Evolutionary conservation across 225 moss, liverwort and hornwort genomes (phyloP), one percentile per base, ranked within the genome.

Genomic region (Bryoerythrophyllum caledonicum): DNA sequence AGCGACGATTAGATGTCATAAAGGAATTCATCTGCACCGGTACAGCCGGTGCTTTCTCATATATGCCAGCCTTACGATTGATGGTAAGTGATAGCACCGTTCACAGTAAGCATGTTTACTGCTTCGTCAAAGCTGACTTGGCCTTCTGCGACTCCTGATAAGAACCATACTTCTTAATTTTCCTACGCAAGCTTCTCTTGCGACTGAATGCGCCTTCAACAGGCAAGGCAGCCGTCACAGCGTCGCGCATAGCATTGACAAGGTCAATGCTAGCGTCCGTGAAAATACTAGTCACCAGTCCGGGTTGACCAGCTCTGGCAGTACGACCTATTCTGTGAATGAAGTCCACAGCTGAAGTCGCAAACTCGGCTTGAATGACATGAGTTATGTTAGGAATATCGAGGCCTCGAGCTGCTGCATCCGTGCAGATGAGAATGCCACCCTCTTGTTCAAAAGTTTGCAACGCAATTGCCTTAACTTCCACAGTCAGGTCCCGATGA

Each of bases 311-410:
- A 46, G 99, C 99, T 63, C 99, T 86, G 75, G 95, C 99, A 70
- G 99, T 99, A 40, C 99, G 99, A 25, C 99, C 99, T 54, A 99
- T 93, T 78, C 99, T 91, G 70, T 99, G 99, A 65, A 99, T 87
- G 68, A 95, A 99, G 58, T 99, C 99, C 54, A 99, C 93, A 27
- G 93, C 99, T 27, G 99, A 99, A 44, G 91, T 83, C 21, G 99
- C 91, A 81, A 99, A 99, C 74, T 99, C 99, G 23, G 99, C 99
- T 95, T 99, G 95, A 63, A 99, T 88, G 56, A 99, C 85, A 68
- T 95, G 99, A 32, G 84, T 86, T 79, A 94, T 84, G 79, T 91
- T 92, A 10, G 91, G 95, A 67, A 99, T 87, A 63, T 99, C 99
- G 8, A 99, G 90, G 26, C 95, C 99, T 71, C 99, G 90, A 3